These are phyloP conservation scores for Sporobolomyces pararoseus DNA, from an alignment of 768 basidiomycete species.

Conservation along the genomic window DNA sequence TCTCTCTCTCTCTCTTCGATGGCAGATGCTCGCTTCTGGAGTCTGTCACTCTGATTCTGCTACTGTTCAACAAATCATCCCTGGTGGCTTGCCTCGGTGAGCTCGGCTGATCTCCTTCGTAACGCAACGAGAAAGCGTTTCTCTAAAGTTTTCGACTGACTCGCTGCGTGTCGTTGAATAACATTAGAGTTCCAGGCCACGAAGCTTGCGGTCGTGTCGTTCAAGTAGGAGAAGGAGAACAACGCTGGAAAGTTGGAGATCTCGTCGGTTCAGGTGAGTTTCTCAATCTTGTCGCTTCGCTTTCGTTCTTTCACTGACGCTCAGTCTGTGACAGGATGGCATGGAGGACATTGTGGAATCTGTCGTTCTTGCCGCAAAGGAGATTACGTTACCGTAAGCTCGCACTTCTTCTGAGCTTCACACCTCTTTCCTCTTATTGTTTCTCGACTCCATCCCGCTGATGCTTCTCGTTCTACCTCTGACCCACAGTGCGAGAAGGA, in stretches of 20 bases:
- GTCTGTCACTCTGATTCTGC: constrained; percentile 33
- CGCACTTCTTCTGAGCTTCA: background rate
- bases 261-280: constrained; percentile 32
- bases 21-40: constrained; percentile 31
- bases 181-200: constrained; percentile 33
- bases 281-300: no score
- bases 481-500: constrained; percentile 38
- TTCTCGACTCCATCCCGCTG: no score
- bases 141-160: no score
- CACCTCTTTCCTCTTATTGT: constrained; percentile 12
- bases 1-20: background rate
- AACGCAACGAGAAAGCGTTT: no score
- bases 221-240: constrained; percentile 32
- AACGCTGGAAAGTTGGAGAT: constrained; percentile 44
- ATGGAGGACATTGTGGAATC: constrained; percentile 30
- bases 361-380: constrained; percentile 13
- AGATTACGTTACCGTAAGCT: constrained; percentile 24
- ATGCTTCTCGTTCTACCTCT: constrained; percentile 16
- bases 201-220: constrained; percentile 43
- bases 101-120: background rate
- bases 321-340: no score
- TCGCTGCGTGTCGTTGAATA: no score
- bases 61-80: constrained; percentile 21
- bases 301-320: no score
- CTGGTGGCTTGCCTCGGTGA: constrained; percentile 17